phyloP scores from a whole-genome alignment of 768 basidiomycete species.

The Scleroderma bovista region DNA sequence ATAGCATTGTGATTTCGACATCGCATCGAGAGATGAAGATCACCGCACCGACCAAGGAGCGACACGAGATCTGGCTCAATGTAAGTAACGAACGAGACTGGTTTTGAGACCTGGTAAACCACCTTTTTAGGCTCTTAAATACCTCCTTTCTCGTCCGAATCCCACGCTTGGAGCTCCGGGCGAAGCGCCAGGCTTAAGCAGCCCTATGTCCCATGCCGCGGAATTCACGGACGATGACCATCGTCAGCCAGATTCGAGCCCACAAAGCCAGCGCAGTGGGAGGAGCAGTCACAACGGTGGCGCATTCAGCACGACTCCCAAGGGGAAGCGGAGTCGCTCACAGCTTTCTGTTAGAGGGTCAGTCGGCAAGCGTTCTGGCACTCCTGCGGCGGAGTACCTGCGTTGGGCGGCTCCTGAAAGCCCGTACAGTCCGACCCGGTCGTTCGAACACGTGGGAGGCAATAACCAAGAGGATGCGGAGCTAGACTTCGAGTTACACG shows the following conservation, averaged over 20 bases:
- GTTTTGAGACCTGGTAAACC: slow-evolving; percentile 4
- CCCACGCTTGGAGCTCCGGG: slow-evolving; percentile 21
- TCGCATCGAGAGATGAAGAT: slow-evolving; percentile 97
- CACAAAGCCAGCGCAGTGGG: slow-evolving; percentile 68
- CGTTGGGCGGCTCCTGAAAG: slow-evolving; percentile 73
- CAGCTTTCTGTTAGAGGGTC: slow-evolving; percentile 70
- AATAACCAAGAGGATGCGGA: slow-evolving; percentile 50
- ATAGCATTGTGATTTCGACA: slow-evolving; percentile 89
- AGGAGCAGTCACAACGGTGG: slow-evolving; percentile 56
- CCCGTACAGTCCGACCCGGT: slow-evolving; percentile 70
- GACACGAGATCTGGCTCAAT: slow-evolving; percentile 96
- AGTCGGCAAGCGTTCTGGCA: slow-evolving; percentile 80
- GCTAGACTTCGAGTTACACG: slow-evolving; percentile 81
- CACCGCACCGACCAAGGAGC: slow-evolving; percentile 91
- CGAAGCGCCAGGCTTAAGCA: slow-evolving; percentile 34
- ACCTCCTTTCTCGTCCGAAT: slow-evolving; percentile 70
- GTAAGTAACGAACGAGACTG: slow-evolving; percentile 42
- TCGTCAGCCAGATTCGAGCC: slow-evolving; percentile 50
- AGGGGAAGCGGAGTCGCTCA: slow-evolving; percentile 72
- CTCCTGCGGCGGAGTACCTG: slow-evolving; percentile 88
- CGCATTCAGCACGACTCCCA: slow-evolving; percentile 70
- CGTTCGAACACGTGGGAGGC: slow-evolving; percentile 50
- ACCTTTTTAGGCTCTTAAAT: slow-evolving; percentile 71
- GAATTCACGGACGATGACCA: slow-evolving; percentile 50
- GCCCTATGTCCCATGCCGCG: slow-evolving; percentile 41